phyloP scores from a whole-genome alignment of 2,329 filamentous ascomycete genomes.

The Claviceps sp. region DNA sequence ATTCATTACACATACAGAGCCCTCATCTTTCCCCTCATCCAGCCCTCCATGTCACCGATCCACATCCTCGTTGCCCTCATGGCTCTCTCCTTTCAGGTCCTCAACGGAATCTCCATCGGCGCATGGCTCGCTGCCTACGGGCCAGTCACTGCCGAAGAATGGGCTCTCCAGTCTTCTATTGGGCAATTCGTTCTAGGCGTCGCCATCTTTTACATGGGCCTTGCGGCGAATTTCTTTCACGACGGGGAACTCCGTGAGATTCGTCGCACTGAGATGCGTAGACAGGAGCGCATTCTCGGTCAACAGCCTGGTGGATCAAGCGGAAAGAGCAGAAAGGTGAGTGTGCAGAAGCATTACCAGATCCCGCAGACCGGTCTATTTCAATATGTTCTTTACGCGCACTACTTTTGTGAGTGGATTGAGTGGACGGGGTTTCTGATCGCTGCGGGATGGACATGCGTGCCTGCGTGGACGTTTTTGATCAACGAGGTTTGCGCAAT shows the following conservation, averaged over 20 bases:
- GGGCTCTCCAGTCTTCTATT: constrained; percentile 26
- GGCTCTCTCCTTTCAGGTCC: constrained; percentile 62
- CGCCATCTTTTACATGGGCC: constrained; percentile 60
- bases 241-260: constrained; percentile 86
- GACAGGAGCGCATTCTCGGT: constrained; percentile 31
- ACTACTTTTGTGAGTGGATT: constrained; percentile 94
- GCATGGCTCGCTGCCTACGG: constrained; percentile 76
- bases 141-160: constrained; percentile 42
- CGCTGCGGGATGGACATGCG: constrained; percentile 50
- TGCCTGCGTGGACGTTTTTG: constrained; percentile 69
- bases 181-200: constrained; percentile 49
- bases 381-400: constrained; percentile 70
- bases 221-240: constrained; percentile 73
- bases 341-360: constrained; percentile 65
- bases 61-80: constrained; percentile 52
- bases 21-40: constrained; percentile 65
- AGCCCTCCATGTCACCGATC: constrained; percentile 87
- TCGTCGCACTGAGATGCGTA: constrained; percentile 51
- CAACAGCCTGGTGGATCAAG: constrained; percentile 24
- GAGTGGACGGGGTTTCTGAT: constrained; percentile 91
- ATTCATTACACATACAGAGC: constrained; percentile 90
- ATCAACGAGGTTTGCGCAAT: constrained; percentile 83
- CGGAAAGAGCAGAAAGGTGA: constrained; percentile 5
- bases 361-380: constrained; percentile 78
- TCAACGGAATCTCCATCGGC: constrained; percentile 66